Base-by-base conservation (phyloP, 176 grass and related monocot species). In the Stipa capillata region DNA sequence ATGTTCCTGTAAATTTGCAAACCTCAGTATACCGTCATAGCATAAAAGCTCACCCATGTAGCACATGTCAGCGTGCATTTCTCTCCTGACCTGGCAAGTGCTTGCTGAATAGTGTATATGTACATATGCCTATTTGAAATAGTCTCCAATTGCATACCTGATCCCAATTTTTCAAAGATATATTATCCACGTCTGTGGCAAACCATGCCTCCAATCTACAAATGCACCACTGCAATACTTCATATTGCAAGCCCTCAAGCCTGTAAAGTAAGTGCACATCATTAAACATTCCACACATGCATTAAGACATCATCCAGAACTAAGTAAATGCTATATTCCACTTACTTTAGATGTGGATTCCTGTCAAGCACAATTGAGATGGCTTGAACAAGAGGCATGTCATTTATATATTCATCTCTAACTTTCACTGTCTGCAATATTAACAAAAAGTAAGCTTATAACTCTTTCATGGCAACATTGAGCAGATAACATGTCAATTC, bases 191-290 rank as follows among this genome's bases (percentile, higher is more conserved):
- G 68, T 99, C 92, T 4, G 92, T 85, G 44, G 96, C 96, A 75
- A 99, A 99, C 96, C 96, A 99, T 81, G 96, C 96, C 74, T 99
- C 96, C 86, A 99, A 61, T 79, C 96, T 82, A 81, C 96, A 99
- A 69, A 99, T 85, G 78, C 93, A 99, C 96, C 96, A 99, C 80
- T 99, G 96, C 41, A 99, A 60, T 63, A 99, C 96, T 91, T 99
- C 92, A 77, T 95, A 87, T 28, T 78, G 85, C 74, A 95, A 73
- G 54, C 96, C 92, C 59, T 89, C 84, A 60, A 94, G 78, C 75
- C 96, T 99, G 53, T 10, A 82, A 74, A 76, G 45, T 80, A 65
- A 74, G 49, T 55, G 71, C 57, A 74, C 53, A 68, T 49, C 59
- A 32, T 69, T 73, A 76, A 79, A 18, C 33, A 76, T 37, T 73